Evolutionary conservation across 768 basidiomycete genomes (phyloP), one percentile per base, ranked within the genome.

Genomic region (Fomitopsis serialis): DNA sequence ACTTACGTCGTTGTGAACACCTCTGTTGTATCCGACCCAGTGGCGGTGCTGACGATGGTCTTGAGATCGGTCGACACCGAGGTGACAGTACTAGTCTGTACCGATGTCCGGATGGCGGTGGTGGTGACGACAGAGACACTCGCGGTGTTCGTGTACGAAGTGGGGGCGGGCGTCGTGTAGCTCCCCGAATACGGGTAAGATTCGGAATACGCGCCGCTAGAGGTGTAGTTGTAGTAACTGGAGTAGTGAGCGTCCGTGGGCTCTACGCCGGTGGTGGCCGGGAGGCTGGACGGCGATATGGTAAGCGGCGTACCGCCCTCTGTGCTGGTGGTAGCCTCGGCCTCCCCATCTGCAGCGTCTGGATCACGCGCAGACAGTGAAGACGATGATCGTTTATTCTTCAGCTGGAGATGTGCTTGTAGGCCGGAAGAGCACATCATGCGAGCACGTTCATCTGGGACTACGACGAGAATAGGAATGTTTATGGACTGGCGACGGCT

Each of bases 1-100:
- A 42, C 59, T 44, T 42, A 61, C 59, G 59, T 61, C 10, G 55
- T 44, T 8, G 59, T 61, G 42, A 56, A 42, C 45, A 54, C 55
- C 21, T 36, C 7, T 15, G 57, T 60, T 24, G 53, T 23, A 22
- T 57, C 61, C 2, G 61, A 47, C n/a, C 54, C 56, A 8, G 54
- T 55, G 21, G 34, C 40, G 37, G 60, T 61, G 48, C 45, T 56
- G 24, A 58, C 45, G 40, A 54, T 53, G 13, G 61, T 61, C 58
- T 46, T 29, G 10, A 46, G 2, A 19, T 29, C 19, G n/a, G 34
- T 46, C 35, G 32, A 8, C 45, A 53, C 44, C 27, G 45, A n/a
- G 11, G 35, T 53, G 12, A 42, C n/a, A n/a, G n/a, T n/a, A n/a
- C n/a, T 27, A 11, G 44, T 46, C 23, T 47, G 37, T 29, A 23